phyloP scores from a whole-genome alignment of 192 early-diverging fungal species.

The Podila minutissima region DNA sequence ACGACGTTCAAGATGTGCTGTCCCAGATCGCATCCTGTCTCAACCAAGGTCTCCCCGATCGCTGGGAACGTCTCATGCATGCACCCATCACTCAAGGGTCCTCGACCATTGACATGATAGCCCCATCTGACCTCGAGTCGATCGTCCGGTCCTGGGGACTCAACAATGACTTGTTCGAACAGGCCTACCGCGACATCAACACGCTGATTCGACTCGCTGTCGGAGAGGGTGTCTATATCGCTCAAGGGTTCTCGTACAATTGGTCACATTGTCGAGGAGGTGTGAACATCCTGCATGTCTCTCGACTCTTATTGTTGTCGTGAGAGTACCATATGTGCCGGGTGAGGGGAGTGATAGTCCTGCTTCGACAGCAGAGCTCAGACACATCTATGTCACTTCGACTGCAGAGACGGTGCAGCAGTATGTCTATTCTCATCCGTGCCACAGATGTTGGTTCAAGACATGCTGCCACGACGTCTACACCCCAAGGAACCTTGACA shows the following conservation, averaged over 20 bases:
- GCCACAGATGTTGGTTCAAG: conserved; percentile 20
- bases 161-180: neutral
- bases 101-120: conserved; percentile 7
- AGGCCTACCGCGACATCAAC: conserved; percentile 1
- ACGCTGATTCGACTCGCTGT: neutral
- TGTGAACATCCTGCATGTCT: conserved; percentile 10
- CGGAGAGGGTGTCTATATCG: conserved; percentile 9
- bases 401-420: conserved; percentile 9
- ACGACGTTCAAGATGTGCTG: conserved; percentile 3
- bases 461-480: conserved; percentile 13
- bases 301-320: conserved; percentile 15
- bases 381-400: conserved; percentile 13
- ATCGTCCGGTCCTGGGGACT: conserved; percentile 15
- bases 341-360: neutral
- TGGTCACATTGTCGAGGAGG: neutral
- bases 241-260: conserved; percentile 14
- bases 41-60: conserved; percentile 11
- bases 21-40: conserved; percentile 15
- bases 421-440: neutral
- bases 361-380: conserved; percentile 1
- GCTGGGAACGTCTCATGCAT: conserved; percentile 26
- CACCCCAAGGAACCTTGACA: neutral
- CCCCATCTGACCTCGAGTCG: conserved; percentile 2
- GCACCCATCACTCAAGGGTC: conserved; percentile 9
- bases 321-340: neutral